Conservation (phyloP, 2,329 filamentous ascomycete genomes). For the Aspergillus jensenii region DNA sequence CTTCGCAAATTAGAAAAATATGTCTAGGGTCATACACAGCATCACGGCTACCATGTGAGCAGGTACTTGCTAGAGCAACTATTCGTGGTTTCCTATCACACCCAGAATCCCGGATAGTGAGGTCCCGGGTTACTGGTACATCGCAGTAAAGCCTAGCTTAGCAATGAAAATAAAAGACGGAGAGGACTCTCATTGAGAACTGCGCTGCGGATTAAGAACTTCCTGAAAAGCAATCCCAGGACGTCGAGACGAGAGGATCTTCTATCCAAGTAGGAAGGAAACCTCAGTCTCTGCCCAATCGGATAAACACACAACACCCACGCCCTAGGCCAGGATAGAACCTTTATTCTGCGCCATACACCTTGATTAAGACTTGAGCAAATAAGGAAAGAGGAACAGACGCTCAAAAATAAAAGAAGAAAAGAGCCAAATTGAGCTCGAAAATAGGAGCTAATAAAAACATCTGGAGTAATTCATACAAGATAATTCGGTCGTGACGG, state of each 20-base stretch:
- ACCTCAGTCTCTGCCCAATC: neutral
- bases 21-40: too few species aligned
- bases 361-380: constrained; percentile 7
- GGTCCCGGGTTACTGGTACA: too few species aligned
- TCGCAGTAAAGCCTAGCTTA: neutral
- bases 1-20: too few species aligned
- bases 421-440: neutral
- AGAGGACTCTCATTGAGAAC: neutral
- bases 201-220: neutral
- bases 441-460: neutral
- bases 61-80: too few species aligned
- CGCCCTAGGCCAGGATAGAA: constrained; percentile 18
- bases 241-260: neutral
- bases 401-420: constrained; percentile 1
- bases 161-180: neutral
- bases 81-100: too few species aligned
- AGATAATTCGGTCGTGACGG: neutral
- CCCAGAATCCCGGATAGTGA: too few species aligned
- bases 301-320: constrained; percentile 21
- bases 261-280: neutral
- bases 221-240: neutral
- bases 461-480: neutral
- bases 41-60: too few species aligned
- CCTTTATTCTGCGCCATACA: constrained; percentile 22
- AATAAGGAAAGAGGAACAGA: neutral